Base-by-base conservation (phyloP, 1,284 basidiomycete species). In the Ganoderma multipileum region DNA sequence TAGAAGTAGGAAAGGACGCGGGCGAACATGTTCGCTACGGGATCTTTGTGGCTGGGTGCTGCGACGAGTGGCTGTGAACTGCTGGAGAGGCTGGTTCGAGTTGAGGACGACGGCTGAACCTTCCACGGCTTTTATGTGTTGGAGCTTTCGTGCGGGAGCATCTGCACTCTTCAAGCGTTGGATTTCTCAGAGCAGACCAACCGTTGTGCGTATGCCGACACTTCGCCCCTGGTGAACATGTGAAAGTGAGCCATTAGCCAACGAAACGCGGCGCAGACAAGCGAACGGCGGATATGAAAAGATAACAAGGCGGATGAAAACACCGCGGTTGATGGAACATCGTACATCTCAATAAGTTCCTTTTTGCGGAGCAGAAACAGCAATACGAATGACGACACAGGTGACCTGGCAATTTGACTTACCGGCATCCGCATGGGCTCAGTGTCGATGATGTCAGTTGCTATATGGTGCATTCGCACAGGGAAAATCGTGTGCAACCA, bases 1-100 rank as follows among this genome's bases (percentile, higher is more conserved):
- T 71, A 67, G 70, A 71, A 60, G 67, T 73, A 55, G 64, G 68
- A 44, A 67, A 71, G n/a, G 61, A 68, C 55, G 50, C 72, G 75
- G 62, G 64, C n/a, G 69, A 75, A 72, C 70, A 75, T 76, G 38
- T 52, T 69, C 61, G 9, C 28, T 59, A 28, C 20, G 57, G 58
- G 36, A 28, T 4, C 7, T 26, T 26, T 52, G 39, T 28, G 23
- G 60, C 28, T 50, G 36, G 23, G 64, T 50, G 66, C 28, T 62
- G 62, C 57, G 62, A 42, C 60, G 26, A 52, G 68, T 73, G 64
- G 70, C 68, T 69, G 64, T 50, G 65, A 71, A 63, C 71, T 66
- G 71, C 65, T 71, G 67, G 66, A 42, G 68, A 47, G 61, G 61
- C 39, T 18, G 58, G 57, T 61, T 67, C 55, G 66, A 63, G 66